Evolutionary conservation across 208 protist genomes (phyloP).

Genomic region (Wallacemonas sp.): DNA sequence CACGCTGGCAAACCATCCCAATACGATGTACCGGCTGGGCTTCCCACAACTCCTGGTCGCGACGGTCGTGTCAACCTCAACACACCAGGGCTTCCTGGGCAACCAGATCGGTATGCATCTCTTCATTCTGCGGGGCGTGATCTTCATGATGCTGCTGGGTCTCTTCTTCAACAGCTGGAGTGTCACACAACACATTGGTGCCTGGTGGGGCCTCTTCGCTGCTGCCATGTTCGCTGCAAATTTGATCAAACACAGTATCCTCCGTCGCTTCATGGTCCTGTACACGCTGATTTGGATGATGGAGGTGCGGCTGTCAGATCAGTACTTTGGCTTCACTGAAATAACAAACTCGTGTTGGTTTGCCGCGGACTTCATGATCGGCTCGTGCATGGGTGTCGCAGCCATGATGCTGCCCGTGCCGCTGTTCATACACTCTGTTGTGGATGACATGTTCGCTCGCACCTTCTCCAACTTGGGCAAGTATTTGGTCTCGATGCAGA

Average conservation of each 20-base stretch:
- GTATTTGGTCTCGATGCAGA: slow-evolving; percentile 36
- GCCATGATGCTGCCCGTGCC: slow-evolving; percentile 27
- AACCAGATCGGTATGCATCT: slow-evolving; percentile 34
- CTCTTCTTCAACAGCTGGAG: slow-evolving; percentile 13
- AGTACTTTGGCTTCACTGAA: neutral
- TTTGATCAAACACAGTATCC: slow-evolving; percentile 24
- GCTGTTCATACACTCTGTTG: slow-evolving; percentile 10
- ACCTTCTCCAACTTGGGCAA: slow-evolving; percentile 21
- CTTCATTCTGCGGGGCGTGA: slow-evolving; percentile 24
- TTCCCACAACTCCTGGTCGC: slow-evolving; percentile 26
- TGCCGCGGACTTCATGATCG: slow-evolving; percentile 26
- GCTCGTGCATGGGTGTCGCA: slow-evolving; percentile 25
- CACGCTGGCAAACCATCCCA: slow-evolving; percentile 25
- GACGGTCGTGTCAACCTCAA: slow-evolving; percentile 30
- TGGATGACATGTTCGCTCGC: slow-evolving; percentile 22
- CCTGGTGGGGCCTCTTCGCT: slow-evolving; percentile 18
- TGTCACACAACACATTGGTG: slow-evolving; percentile 7
- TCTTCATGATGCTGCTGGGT: slow-evolving; percentile 24
- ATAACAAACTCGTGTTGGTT: slow-evolving; percentile 17
- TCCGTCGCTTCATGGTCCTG: slow-evolving; percentile 36
- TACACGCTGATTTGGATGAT: slow-evolving; percentile 35
- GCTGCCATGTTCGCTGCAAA: slow-evolving; percentile 15
- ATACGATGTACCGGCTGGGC: slow-evolving; percentile 25
- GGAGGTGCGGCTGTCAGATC: slow-evolving; percentile 14
- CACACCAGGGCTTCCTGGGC: slow-evolving; percentile 21